Base-by-base conservation (phyloP, 495 filamentous ascomycete genomes). In the Penicillium macrosclerotiorum region DNA sequence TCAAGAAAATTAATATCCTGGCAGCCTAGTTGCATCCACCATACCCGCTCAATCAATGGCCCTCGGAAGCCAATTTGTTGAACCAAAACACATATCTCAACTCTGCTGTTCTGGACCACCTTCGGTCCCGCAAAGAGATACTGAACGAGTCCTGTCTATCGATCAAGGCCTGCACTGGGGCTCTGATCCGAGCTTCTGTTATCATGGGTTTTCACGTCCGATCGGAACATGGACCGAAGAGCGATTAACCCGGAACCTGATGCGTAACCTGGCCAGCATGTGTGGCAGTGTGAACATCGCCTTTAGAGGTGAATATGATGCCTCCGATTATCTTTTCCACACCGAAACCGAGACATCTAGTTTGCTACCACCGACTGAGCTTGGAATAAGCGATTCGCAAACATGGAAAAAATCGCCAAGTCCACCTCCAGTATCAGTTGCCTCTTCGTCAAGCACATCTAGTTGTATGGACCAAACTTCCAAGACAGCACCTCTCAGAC, bases 181-280 rank as follows among this genome's bases (percentile, higher is more conserved):
- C 22, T 58, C 58, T 1, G 58, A 61, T 24, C 58, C 58, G 8
- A 61, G 48, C 18, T 61, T 61, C 47, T 54, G 58, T 22, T 61
- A 49, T 32, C 58, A 61, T 26, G 54, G 58, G 19, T 61, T 52
- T 32, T 58, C 58, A 2, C 35, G 41, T 16, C 58, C 58, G 5
- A 49, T 58, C 20, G 58, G 58, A 9, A 55, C 44, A 1, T 61
- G 58, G 58, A 61, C 58, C 24, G 58, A 61, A 44, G 54, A 61
- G 14, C 51, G 54, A 0, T 30, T 61, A 1, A 45, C 52, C 2
- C 47, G 40, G 14, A 58, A 61, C 22, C 31, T 57, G 16, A 54
- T 58, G 48, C 58, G 58, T 32, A 57, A 61, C 23, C 49, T 61
- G 48, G 51, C 49, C 25, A 47, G 17, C 20, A 50, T 58, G 37